These are phyloP conservation scores for Gnaphalium uliginosum DNA, from an alignment of 129 eudicot species.

Conservation along the genomic window DNA sequence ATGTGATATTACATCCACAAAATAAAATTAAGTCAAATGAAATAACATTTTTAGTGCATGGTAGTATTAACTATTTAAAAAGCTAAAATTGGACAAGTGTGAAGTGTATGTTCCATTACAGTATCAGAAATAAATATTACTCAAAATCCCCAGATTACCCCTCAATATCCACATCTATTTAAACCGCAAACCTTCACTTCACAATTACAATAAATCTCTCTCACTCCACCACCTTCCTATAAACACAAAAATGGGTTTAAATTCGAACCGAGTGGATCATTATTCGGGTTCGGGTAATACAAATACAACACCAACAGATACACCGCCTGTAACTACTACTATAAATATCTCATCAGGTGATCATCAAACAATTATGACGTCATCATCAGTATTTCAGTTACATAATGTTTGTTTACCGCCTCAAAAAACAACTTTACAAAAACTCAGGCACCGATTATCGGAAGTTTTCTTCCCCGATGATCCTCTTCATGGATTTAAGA, in stretches of 20 bases:
- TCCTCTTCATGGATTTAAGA: constrained; percentile 81
- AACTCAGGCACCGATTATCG: constrained; percentile 56
- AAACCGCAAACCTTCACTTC: constrained; percentile 29
- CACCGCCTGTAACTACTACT: constrained; percentile 18
- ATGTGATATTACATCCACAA: too few species aligned
- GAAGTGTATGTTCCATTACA: constrained; percentile 16
- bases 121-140: neutral
- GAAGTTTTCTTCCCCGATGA: constrained; percentile 95
- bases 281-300: constrained; percentile 41
- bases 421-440: constrained; percentile 49
- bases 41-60: neutral
- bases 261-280: constrained; percentile 57
- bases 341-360: constrained; percentile 7
- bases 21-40: neutral
- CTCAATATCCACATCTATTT: constrained; percentile 12
- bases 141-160: constrained; percentile 24
- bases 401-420: constrained; percentile 83
- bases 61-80: neutral
- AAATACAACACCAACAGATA: constrained; percentile 9
- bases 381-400: constrained; percentile 31
- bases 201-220: constrained; percentile 18
- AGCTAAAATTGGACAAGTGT: constrained; percentile 21
- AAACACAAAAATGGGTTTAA: constrained; percentile 12
- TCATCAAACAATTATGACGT: constrained; percentile 25
- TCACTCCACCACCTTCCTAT: neutral